Base-by-base conservation (phyloP, 352 stramenopile genomes). In the Phytophthora chlamydospora region DNA sequence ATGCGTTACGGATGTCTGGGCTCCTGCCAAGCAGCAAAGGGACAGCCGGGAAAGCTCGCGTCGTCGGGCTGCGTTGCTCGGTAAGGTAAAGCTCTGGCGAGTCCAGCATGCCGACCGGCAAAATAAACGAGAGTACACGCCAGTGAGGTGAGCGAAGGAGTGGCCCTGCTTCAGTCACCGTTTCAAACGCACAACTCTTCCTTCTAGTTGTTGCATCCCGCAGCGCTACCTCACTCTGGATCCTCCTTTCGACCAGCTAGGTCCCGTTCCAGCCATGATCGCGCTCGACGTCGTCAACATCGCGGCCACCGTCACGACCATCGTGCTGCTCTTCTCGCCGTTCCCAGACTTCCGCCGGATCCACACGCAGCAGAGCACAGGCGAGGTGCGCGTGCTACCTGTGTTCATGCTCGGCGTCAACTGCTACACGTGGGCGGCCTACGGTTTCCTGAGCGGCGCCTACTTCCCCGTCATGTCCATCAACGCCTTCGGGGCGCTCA, bases 401-500 rank as follows among this genome's bases (percentile, higher is more conserved):
- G 51, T 76, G 48, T 17, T 73, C 17, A 71, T 71, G 46, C 46
- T 73, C 2, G 49, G 50, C 41, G 54, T 58, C 59, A 76, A 76
- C 54, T 73, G 68, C 68, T 70, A 66, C 58, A 62, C 51, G 9
- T 76, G 67, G 67, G 38, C 59, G 50, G 45, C 48, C 33, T 75
- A 75, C 29, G 62, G 66, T 13, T 65, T 59, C 35, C 66, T 75
- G 12, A 68, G 48, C 21, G 47, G 31, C 19, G 56, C 43, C 33
- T 62, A 65, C 56, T 75, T 68, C 62, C 66, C 66, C 31, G 53
- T 75, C 29, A 71, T 70, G 55, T 60, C 64, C 50, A 35, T 75
- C 35, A 71, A 69, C 36, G 51, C 44, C n/a, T 60, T 75, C 27
- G 67, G 62, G 3, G 43, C 64, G 16, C 43, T 75, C 51, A 71